Base-by-base conservation (phyloP, 495 filamentous ascomycete species). In the Penicillium desertorum region DNA sequence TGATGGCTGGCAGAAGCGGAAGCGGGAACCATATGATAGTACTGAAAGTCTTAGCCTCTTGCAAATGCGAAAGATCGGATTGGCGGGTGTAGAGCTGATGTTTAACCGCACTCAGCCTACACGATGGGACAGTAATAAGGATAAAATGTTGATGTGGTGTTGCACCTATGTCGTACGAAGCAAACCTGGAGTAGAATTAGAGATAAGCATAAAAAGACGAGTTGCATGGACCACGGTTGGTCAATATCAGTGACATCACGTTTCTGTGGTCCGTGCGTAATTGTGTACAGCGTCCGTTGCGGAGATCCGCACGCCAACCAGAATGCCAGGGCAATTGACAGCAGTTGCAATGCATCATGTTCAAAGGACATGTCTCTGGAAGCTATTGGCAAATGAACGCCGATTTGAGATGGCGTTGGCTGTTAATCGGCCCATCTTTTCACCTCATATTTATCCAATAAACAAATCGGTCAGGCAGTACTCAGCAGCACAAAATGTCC, bases 181-280 rank as follows among this genome's bases (percentile, higher is more conserved):
- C 4, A 16, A 44, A 20, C 30, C 12, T 34, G 30, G 16, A 17
- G 42, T 54, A n/a, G 19, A 36, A 34, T n/a, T 45, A 25, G 25
- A 54, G 39, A 54, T 54, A 54, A 54, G 52, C 30, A 14, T 45
- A 36, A 46, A 30, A 47, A 37, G 30, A 55, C 45, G 41, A 44
- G 4, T 32, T 41, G 14, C 22, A 27, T 34, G 29, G 43, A 39
- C 32, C 43, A 45, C 5, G 43, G 43, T 54, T 46, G 52, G 10
- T 32, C n/a, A n/a, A 23, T 6, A 17, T 14, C 2, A 22, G 43
- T 47, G 52, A 55, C 52, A 55, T 55, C 43, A 55, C 45, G 7
- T 47, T 39, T 39, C 1, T 16, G 11, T 55, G 52, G 52, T 37
- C 52, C 16, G 52, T 55, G 52, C 52, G 19, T 45, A 27, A 34